phyloP scores from a whole-genome alignment of 2,329 filamentous ascomycete species.

The Arthrobotrys musiformis region DNA sequence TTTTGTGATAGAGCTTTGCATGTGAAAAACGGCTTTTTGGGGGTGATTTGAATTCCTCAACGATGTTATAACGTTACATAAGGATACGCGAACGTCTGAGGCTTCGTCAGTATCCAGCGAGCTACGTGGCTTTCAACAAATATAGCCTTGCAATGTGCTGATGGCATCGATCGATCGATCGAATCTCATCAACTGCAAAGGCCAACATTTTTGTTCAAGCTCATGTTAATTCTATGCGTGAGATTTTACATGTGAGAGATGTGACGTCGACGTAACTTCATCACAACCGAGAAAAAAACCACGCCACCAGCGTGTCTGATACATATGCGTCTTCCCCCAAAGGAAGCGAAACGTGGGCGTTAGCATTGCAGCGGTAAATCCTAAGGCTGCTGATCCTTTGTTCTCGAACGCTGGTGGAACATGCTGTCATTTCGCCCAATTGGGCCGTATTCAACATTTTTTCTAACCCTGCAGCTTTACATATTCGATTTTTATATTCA shows the following conservation, averaged over 20 bases:
- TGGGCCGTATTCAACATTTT: conserved; percentile 11
- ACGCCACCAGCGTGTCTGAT: conserved; percentile 37
- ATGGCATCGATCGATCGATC: background rate
- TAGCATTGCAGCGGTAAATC: conserved; percentile 15
- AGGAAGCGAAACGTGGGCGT: conserved; percentile 33
- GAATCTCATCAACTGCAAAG: background rate
- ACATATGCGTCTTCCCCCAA: background rate
- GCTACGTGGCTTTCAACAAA: background rate
- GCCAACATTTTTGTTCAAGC: background rate
- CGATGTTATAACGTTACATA: conserved; percentile 5
- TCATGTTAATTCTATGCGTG: background rate
- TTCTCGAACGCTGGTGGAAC: conserved; percentile 3
- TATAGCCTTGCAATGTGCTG: background rate
- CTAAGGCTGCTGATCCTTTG: conserved; percentile 8
- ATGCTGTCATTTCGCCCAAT: background rate
- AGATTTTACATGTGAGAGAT: conserved; percentile 39
- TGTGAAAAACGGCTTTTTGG: conserved; percentile 1
- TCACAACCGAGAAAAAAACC: conserved; percentile 23
- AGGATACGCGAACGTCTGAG: conserved; percentile 4
- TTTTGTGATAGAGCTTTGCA: background rate
- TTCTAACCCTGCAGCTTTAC: background rate
- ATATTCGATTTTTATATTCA: conserved; percentile 28
- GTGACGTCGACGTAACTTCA: conserved; percentile 37
- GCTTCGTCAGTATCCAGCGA: background rate
- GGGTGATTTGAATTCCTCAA: too few relatives aligned